phyloP scores from a whole-genome alignment of 1,284 basidiomycete genomes.

The Ustilago nuda region DNA sequence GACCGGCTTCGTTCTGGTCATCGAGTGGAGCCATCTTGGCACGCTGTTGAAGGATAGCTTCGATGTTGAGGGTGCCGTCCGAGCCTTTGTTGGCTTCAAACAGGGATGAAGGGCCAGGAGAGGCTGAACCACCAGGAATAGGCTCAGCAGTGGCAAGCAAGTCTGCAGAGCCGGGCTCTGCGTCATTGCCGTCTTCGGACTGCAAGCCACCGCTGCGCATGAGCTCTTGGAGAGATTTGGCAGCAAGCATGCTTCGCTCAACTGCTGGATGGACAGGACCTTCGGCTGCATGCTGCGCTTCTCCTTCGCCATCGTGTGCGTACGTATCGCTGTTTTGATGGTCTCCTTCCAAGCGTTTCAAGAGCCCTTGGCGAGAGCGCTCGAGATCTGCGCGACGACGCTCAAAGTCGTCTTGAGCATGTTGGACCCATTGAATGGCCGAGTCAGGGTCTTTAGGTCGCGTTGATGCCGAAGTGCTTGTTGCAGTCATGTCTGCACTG shows the following conservation, averaged over 20 bases:
- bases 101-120: conserved; percentile 41
- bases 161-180: conserved; percentile 19
- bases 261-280: conserved; percentile 31
- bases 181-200: conserved; percentile 14
- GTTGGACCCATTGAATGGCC: conserved; percentile 38
- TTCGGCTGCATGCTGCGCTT: background rate
- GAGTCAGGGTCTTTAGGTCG: conserved; percentile 9
- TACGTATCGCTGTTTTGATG: background rate
- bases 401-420: conserved; percentile 48
- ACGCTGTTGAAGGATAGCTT: conserved; percentile 43
- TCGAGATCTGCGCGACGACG: conserved; percentile 31
- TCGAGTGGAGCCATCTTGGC: conserved; percentile 26
- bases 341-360: conserved; percentile 17
- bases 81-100: conserved; percentile 34
- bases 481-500: background rate
- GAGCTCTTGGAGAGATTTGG: conserved; percentile 42
- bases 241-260: conserved; percentile 41
- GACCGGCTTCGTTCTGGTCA: conserved; percentile 4
- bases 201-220: conserved; percentile 41
- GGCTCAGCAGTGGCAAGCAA: conserved; percentile 36
- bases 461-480: background rate
- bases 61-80: conserved; percentile 45
- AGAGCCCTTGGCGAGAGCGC: conserved; percentile 17
- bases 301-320: background rate
- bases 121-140: conserved; percentile 6